phyloP scores from a whole-genome alignment of 148 eudicot genomes.

The Diospyros lotus region DNA sequence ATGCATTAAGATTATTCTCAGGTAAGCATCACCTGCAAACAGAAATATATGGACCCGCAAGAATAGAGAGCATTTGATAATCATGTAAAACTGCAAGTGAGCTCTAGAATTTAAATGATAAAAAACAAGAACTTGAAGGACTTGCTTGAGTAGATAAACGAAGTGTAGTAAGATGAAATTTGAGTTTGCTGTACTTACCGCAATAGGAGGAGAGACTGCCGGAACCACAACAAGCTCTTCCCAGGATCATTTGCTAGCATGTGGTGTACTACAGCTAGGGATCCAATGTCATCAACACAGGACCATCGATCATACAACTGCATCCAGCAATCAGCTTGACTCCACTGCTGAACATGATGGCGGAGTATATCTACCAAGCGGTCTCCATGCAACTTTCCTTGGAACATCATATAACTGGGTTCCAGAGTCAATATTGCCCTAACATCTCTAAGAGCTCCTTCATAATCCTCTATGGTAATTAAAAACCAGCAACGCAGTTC shows the following conservation, averaged over 20 bases:
- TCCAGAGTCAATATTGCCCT: slow-evolving; percentile 73
- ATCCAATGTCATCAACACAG: slow-evolving; percentile 85
- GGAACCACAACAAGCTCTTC: slow-evolving; percentile 72
- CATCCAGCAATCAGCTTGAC: slow-evolving; percentile 89
- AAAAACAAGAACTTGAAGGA: slow-evolving; percentile 11
- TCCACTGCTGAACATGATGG: slow-evolving; percentile 60
- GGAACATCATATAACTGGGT: slow-evolving; percentile 61
- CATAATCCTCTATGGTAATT: slow-evolving; percentile 65
- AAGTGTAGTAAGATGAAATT: neutral
- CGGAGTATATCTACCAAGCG: slow-evolving; percentile 64
- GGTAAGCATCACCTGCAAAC: neutral
- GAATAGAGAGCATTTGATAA: neutral
- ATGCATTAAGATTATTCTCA: neutral
- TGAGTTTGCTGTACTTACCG: slow-evolving; percentile 37
- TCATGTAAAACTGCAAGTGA: neutral
- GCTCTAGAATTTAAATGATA: slow-evolving; percentile 3
- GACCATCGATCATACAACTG: slow-evolving; percentile 89
- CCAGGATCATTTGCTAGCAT: slow-evolving; percentile 82
- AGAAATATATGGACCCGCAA: neutral
- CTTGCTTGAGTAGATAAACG: slow-evolving; percentile 3
- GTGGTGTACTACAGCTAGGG: slow-evolving; percentile 81
- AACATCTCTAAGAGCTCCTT: slow-evolving; percentile 65
- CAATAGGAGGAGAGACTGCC: slow-evolving; percentile 79
- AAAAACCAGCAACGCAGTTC: slow-evolving; percentile 86
- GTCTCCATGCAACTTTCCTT: slow-evolving; percentile 62